Conservation (phyloP, 1,284 basidiomycete genomes). For the Xerocomus tenax region DNA sequence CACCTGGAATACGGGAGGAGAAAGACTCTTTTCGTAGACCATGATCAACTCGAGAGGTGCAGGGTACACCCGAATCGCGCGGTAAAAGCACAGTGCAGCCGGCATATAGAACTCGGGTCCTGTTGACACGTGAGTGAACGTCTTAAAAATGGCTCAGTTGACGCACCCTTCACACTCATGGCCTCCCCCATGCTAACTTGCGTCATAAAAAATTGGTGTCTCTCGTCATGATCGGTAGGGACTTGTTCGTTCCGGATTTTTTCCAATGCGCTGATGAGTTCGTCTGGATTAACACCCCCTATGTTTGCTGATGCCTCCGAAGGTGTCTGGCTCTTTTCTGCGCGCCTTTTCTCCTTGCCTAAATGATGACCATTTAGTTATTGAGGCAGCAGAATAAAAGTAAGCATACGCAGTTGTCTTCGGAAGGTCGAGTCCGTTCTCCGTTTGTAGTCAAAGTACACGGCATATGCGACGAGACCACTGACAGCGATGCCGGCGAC, state of each 20-base stretch:
- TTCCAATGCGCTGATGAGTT: conserved; percentile 54
- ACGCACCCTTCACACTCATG: conserved; percentile 67
- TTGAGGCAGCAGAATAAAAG: conserved; percentile 9
- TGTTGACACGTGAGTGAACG: conserved; percentile 28
- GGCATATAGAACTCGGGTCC: conserved; percentile 70
- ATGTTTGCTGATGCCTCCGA: conserved; percentile 37
- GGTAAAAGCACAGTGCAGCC: conserved; percentile 87
- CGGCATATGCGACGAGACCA: conserved; percentile 68
- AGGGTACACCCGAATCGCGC: conserved; percentile 90
- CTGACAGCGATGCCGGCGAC: conserved; percentile 62
- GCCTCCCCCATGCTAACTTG: conserved; percentile 85
- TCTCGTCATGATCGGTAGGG: conserved; percentile 63
- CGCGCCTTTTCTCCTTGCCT: conserved; percentile 90
- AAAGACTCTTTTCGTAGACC: conserved; percentile 90
- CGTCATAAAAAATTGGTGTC: conserved; percentile 85
- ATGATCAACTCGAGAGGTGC: conserved; percentile 84
- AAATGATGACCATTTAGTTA: conserved; percentile 9
- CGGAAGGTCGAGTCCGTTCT: conserved; percentile 84
- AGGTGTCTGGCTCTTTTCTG: conserved; percentile 68
- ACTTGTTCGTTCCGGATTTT: conserved; percentile 56
- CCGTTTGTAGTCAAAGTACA: conserved; percentile 93
- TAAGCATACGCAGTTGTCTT: conserved; percentile 74
- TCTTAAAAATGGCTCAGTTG: neutral
- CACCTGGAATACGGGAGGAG: conserved; percentile 78
- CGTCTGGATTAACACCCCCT: conserved; percentile 39